These are phyloP conservation scores for Melampsora abietis-canadensis DNA, from an alignment of 1,284 basidiomycete species.

Conservation along the genomic window DNA sequence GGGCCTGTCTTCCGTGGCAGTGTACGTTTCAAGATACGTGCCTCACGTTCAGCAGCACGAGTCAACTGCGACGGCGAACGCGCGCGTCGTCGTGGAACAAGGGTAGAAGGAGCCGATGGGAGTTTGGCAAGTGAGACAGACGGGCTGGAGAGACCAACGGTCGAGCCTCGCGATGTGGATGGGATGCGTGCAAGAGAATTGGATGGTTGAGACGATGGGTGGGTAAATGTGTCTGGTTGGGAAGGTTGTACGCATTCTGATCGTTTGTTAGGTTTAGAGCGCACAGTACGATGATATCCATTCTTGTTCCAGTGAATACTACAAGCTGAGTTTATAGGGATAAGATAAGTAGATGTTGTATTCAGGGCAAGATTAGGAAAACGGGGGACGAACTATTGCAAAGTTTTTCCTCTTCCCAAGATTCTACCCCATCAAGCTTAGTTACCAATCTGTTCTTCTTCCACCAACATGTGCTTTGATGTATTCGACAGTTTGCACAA, in stretches of 20 bases:
- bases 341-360: background rate
- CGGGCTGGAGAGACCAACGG: constrained; percentile 28
- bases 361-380: background rate
- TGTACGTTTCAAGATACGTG: constrained; percentile 27
- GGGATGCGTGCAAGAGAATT: constrained; percentile 13
- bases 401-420: constrained; percentile 37
- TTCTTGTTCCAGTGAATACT: constrained; percentile 41
- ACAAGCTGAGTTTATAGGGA: constrained; percentile 12
- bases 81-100: background rate
- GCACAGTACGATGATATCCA: constrained; percentile 25
- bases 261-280: constrained; percentile 16
- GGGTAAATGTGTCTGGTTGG: constrained; percentile 1
- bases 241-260: background rate
- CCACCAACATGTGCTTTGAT: constrained; percentile 30
- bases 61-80: constrained; percentile 39
- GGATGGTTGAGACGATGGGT: constrained; percentile 10
- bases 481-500: constrained; percentile 28
- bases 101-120: background rate
- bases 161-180: background rate
- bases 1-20: background rate
- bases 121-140: constrained; percentile 23
- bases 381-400: constrained; percentile 24
- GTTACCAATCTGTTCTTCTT: constrained; percentile 27
- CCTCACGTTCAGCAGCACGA: constrained; percentile 35
- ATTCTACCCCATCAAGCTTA: constrained; percentile 19